Evolutionary conservation across 768 basidiomycete genomes (phyloP), one percentile per base, ranked within the genome.

Genomic region (Phylloporus sp.): DNA sequence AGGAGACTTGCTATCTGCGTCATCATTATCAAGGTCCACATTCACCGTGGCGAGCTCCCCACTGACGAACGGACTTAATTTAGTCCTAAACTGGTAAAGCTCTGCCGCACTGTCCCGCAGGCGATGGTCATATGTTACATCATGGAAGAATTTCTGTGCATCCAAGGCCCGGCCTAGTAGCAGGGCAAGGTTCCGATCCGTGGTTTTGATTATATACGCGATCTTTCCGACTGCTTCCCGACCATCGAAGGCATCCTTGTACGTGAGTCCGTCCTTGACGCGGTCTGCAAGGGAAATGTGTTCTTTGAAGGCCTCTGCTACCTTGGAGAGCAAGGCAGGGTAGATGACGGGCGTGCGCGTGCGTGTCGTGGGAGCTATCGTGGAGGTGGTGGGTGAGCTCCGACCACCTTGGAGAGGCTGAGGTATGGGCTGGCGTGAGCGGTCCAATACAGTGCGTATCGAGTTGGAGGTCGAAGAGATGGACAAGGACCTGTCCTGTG

Each of bases 61-160:
- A 46, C 84, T 84, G 48, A 88, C 86, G 61, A 92, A 93, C 3
- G 89, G 90, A 60, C 84, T 90, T 31, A 96, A 62, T 59, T 84
- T 81, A 38, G 89, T 84, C 53, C 82, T 76, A 68, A 99, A 98
- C 62, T 95, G 93, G 67, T 97, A 99, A 24, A 99, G 69, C 68
- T 99, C 96, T 51, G 77, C 76, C 0, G 82, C 71, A 58, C 82
- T 91, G 67, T 98, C 96, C 41, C 96, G 74, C 47, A 99, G 65
- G 13, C 95, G 85, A 65, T 99, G 96, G 60, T 97, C 95, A 62
- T 98, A 99, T 9, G 96, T 97, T 55, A 99, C 96, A 60, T 98
- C 96, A 61, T 99, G 96, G 64, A 99, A 98, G 70, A 92, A 98
- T 70, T 98, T 98, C 66, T 98, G 96, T 9, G 94, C 87, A 60